Conservation (phyloP, 176 grass and related monocot genomes). For the Echinochloa phyllopogon region DNA sequence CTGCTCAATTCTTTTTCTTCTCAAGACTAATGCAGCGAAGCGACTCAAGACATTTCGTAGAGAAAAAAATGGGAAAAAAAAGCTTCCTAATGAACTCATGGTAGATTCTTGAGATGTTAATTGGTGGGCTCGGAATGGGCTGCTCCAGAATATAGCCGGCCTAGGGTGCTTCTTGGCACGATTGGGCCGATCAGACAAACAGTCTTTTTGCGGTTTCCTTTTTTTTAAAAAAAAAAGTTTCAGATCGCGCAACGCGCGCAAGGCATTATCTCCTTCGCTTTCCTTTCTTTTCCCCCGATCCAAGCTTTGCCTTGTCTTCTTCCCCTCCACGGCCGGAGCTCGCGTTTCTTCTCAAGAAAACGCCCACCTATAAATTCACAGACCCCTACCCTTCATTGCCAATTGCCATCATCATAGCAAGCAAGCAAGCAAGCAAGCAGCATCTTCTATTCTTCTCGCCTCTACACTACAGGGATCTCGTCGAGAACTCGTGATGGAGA, state of each 20-base stretch:
- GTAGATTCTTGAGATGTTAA: background rate
- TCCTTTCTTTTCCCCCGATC: background rate
- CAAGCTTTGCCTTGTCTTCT: slow-evolving; percentile 5
- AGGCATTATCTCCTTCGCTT: background rate
- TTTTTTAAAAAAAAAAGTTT: background rate
- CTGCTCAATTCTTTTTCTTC: too few species aligned
- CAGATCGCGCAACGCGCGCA: background rate
- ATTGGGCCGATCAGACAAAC: background rate
- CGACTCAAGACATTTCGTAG: background rate
- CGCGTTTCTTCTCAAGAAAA: background rate
- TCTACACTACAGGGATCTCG: background rate
- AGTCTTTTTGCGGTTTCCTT: background rate
- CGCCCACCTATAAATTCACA: slow-evolving; percentile 1
- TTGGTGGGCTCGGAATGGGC: background rate
- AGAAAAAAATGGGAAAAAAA: background rate
- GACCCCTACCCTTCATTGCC: background rate
- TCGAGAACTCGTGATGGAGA: background rate
- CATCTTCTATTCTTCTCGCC: background rate
- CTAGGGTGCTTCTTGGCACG: background rate
- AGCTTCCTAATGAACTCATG: background rate
- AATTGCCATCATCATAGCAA: background rate
- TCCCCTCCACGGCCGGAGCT: background rate
- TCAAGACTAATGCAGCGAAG: background rate
- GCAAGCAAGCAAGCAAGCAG: background rate
- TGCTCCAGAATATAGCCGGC: background rate